Conservation (phyloP, 345 rosid genomes). For the Euphorbia pulcherrima region DNA sequence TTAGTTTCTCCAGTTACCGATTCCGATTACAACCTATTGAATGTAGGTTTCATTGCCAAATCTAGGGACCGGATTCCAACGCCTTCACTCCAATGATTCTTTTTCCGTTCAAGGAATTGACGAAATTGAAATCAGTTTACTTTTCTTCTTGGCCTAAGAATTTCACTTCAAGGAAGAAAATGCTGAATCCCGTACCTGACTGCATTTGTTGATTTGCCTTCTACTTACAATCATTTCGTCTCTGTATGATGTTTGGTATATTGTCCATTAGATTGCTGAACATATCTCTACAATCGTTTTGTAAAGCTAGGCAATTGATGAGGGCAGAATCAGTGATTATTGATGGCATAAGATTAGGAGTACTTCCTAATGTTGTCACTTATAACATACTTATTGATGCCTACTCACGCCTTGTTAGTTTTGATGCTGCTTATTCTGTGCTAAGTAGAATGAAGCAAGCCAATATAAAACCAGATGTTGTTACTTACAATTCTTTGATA, state of each 20-base stretch:
- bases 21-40: too few relatives aligned
- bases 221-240: not conserved
- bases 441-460: conserved; percentile 63
- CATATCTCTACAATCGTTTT: conserved; percentile 51
- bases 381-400: too few relatives aligned
- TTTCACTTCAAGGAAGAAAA: not conserved
- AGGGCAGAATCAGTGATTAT: conserved; percentile 58
- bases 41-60: too few relatives aligned
- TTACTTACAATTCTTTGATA: conserved; percentile 68
- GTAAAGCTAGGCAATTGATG: conserved; percentile 47
- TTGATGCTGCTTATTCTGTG: conserved; percentile 56
- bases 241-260: conserved; percentile 11
- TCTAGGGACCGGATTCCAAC: too few relatives aligned
- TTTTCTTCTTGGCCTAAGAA: too few relatives aligned
- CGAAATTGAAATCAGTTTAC: too few relatives aligned
- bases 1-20: too few relatives aligned
- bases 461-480: conserved; percentile 53
- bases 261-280: conserved; percentile 65
- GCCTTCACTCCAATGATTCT: too few relatives aligned
- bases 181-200: not conserved
- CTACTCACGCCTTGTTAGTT: conserved; percentile 48
- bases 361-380: conserved; percentile 80
- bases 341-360: conserved; percentile 69
- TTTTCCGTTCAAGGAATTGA: too few relatives aligned
- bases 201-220: not conserved